Evolutionary conservation across 2,329 filamentous ascomycete genomes (phyloP).

Genomic region (Aspergillus nomiae): DNA sequence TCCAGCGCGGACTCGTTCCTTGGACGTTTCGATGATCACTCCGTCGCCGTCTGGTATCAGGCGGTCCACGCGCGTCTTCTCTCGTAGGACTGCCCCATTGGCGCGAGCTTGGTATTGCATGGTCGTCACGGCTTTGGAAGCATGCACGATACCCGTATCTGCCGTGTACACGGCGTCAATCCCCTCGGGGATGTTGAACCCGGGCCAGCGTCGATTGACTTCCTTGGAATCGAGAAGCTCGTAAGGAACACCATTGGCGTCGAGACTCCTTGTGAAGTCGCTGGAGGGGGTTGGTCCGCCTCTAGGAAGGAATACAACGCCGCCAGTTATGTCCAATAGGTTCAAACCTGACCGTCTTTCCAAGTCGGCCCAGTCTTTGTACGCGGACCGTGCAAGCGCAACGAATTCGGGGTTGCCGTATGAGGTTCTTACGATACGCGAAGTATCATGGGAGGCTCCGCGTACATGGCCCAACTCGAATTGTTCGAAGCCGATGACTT

Average conservation of each 20-base stretch:
- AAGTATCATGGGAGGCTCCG: constrained; percentile 33
- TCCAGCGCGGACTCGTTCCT: neutral
- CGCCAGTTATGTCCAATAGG: constrained; percentile 26
- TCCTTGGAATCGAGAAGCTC: neutral
- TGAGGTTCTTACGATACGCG: constrained; percentile 31
- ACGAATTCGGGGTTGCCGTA: constrained; percentile 29
- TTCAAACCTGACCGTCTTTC: constrained; percentile 22
- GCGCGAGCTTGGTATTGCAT: neutral
- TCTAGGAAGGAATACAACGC: neutral
- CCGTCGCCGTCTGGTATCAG: neutral
- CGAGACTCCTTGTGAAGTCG: neutral
- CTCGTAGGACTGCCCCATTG: neutral
- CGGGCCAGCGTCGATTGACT: neutral
- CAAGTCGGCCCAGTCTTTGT: constrained; percentile 32
- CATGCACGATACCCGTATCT: constrained; percentile 30
- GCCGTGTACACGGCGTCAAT: constrained; percentile 27
- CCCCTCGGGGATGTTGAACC: constrained; percentile 22
- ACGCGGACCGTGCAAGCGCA: constrained; percentile 48
- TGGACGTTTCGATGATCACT: neutral
- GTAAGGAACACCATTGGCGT: neutral
- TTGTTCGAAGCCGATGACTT: constrained; percentile 31
- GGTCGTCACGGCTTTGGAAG: constrained; percentile 22
- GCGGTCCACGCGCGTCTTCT: neutral
- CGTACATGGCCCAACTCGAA: constrained; percentile 32
- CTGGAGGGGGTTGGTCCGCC: neutral